Base-by-base conservation (phyloP, 169 alveolate species). In the Plasmodium blacklocki region DNA sequence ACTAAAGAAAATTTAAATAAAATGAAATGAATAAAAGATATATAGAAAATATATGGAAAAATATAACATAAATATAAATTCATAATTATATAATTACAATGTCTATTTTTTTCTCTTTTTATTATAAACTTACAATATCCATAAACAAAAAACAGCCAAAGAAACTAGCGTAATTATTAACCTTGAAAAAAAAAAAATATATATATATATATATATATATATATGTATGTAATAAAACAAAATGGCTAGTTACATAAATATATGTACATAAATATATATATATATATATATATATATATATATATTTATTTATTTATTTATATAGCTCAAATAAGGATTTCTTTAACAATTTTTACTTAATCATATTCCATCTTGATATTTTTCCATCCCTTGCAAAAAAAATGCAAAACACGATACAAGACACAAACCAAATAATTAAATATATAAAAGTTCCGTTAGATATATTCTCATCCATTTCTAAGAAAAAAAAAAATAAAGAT, bases 341-440 rank as follows among this genome's bases (percentile, higher is more conserved):
- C 15, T 56, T 56, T 56, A 56, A 56, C n/a, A 56, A 23, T 21
- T 5, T 67, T 8, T 76, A 76, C 89, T 76, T 76, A 39, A 76
- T 58, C 89, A 76, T 58, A 5, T 76, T 75, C 15, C 15, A 47
- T 19, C 64, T 23, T 3, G 78, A 26, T 47, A 76, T 76, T 58
- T 76, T 76, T 54, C 89, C 89, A 56, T 76, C 75, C 67, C 75
- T 66, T 76, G 76, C 89, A 56, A 76, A 76, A 67, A 76, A 56
- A 21, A 76, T 54, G 62, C 89, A 76, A 76, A 76, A 76, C 26
- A 76, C 5, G 50, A 76, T 76, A 43, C 89, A 76, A 15, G 89
- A 76, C 21, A 76, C 70, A 76, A 76, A 66, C 89, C 89, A 76
- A 32, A 76, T 76, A 5, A 76, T 47, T 50, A 76, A 18, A 49